Percentiles rank a stretch among this genome's conserved stretches.
These are phyloP conservation scores for Colletotrichum spaethianum DNA, from an alignment of 2,329 filamentous ascomycete genomes.

Conservation along the genomic window DNA sequence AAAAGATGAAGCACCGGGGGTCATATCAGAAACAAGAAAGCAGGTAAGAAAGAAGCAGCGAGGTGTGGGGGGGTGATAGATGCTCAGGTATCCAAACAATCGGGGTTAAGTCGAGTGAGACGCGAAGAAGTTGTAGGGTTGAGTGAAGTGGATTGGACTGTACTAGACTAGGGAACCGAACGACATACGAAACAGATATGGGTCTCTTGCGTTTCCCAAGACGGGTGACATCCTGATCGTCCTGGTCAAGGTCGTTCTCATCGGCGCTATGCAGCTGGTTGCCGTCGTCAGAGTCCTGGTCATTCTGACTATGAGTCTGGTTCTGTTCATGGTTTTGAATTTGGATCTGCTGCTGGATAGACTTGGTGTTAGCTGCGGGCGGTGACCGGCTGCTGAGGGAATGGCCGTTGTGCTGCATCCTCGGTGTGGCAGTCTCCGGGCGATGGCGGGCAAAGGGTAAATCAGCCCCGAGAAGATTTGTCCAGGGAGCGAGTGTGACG, in stretches of 20 bases:
- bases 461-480: slow-evolving; percentile 18
- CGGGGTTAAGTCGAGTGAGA: neutral
- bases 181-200: slow-evolving; percentile 71
- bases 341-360: slow-evolving; percentile 9
- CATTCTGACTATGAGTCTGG: slow-evolving; percentile 38
- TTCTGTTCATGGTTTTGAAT: slow-evolving; percentile 8
- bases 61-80: slow-evolving; percentile 6
- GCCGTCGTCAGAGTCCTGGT: slow-evolving; percentile 64
- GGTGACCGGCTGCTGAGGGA: slow-evolving; percentile 39
- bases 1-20: slow-evolving; percentile 15
- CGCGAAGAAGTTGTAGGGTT: slow-evolving; percentile 37
- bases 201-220: slow-evolving; percentile 72
- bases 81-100: slow-evolving; percentile 12
- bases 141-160: slow-evolving; percentile 22
- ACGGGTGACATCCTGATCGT: slow-evolving; percentile 58
- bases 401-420: slow-evolving; percentile 44
- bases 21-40: slow-evolving; percentile 15
- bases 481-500: slow-evolving; percentile 8
- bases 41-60: slow-evolving; percentile 26
- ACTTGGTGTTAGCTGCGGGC: slow-evolving; percentile 36
- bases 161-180: slow-evolving; percentile 30
- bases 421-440: slow-evolving; percentile 22
- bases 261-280: slow-evolving; percentile 59
- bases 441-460: slow-evolving; percentile 6
- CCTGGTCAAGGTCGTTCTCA: slow-evolving; percentile 60